phyloP scores from a whole-genome alignment of 1,284 basidiomycete species.

The Peniophora sp. region DNA sequence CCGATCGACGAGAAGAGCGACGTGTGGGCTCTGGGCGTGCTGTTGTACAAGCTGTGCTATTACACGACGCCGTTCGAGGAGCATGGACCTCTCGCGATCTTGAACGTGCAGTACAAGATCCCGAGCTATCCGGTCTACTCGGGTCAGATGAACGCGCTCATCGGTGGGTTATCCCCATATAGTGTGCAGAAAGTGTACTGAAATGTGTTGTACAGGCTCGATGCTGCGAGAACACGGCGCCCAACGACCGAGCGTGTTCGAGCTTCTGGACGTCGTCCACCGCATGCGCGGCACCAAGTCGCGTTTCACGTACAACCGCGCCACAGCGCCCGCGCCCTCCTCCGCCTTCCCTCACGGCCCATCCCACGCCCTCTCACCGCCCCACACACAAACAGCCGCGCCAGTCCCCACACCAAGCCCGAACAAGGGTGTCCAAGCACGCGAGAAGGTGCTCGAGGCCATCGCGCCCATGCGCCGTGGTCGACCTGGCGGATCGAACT shows the following conservation, averaged over 20 bases:
- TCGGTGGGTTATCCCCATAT: slow-evolving; percentile 50
- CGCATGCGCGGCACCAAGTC: slow-evolving; percentile 79
- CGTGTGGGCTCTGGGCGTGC: slow-evolving; percentile 72
- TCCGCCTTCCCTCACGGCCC: slow-evolving; percentile 24
- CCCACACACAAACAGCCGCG: slow-evolving; percentile 6
- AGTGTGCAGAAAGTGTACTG: slow-evolving; percentile 5
- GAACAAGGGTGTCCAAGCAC: slow-evolving; percentile 53
- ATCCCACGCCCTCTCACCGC: slow-evolving; percentile 12
- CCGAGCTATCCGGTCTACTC: slow-evolving; percentile 94
- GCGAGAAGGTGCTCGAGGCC: slow-evolving; percentile 67
- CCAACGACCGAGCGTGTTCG: slow-evolving; percentile 77
- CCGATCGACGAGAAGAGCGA: slow-evolving; percentile 89
- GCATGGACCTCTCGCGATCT: slow-evolving; percentile 91
- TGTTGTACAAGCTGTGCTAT: slow-evolving; percentile 86
- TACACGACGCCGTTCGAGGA: slow-evolving; percentile 99
- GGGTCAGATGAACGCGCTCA: slow-evolving; percentile 75
- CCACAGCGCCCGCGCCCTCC: slow-evolving; percentile 29
- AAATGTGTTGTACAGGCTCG: slow-evolving; percentile 42
- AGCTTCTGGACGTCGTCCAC: slow-evolving; percentile 72
- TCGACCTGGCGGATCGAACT: slow-evolving; percentile 30
- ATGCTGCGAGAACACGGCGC: slow-evolving; percentile 85
- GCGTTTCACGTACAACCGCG: slow-evolving; percentile 57
- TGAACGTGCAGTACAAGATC: slow-evolving; percentile 94
- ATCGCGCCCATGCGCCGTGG: slow-evolving; percentile 74
- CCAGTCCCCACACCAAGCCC: slow-evolving; percentile 19